phyloP scores from a whole-genome alignment of 345 rosid genomes.

The Populus ilicifolia region DNA sequence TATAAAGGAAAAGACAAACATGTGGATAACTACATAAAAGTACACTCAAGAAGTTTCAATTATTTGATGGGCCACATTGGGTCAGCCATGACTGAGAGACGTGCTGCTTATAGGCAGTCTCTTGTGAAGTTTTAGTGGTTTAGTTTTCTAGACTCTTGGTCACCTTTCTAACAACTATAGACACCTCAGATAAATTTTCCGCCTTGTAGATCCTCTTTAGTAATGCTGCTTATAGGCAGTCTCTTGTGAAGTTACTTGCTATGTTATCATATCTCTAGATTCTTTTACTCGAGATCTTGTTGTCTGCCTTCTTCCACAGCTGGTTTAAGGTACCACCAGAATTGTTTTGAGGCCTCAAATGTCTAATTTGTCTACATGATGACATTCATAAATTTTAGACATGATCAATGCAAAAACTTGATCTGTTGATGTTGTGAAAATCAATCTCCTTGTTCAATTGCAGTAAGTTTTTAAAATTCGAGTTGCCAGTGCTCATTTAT shows the following conservation, averaged over 20 bases:
- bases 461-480: too few species aligned
- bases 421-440: too few species aligned
- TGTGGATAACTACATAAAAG: neutral
- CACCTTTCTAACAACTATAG: too few species aligned
- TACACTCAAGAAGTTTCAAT: neutral
- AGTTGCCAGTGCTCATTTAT: too few species aligned
- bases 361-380: too few species aligned
- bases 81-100: neutral
- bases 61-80: neutral
- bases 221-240: neutral
- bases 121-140: too few species aligned
- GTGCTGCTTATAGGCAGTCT: too few species aligned
- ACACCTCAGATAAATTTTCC: neutral
- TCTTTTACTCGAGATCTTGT: neutral
- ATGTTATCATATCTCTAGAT: neutral
- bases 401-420: too few species aligned
- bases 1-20: neutral
- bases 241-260: neutral
- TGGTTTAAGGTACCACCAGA: neutral
- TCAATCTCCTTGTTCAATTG: too few species aligned
- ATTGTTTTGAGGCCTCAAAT: too few species aligned
- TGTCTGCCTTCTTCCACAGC: neutral
- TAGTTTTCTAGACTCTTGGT: neutral
- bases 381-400: too few species aligned
- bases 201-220: too few species aligned